Evolutionary conservation across 2,329 filamentous ascomycete species (phyloP), one percentile per base, ranked within the genome.

Genomic region (Volutella citrinella): DNA sequence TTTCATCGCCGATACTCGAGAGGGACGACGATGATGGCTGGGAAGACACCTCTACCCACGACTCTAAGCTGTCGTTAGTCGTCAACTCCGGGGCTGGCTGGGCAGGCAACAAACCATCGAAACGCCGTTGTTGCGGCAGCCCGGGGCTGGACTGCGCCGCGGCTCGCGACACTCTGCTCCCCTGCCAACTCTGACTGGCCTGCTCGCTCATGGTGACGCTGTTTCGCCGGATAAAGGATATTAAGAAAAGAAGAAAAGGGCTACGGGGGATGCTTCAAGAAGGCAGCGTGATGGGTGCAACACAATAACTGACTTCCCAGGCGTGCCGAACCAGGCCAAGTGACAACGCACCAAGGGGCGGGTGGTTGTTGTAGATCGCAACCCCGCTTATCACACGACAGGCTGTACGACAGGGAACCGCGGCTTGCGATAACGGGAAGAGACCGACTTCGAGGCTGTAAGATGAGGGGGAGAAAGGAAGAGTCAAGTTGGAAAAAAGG

Each of bases 31-130:
- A 95, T 0, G 91, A 96, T 7, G 91, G 89, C 51, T 93, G 87
- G 5, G 91, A 96, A 28, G 85, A 80, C 41, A 98, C 81, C 61
- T 98, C 91, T 51, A 97, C 80, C 93, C 93, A 98, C 8, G 93
- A 96, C 68, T 97, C 93, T 90, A n/a, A n/a, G 69, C 48, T 37
- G 19, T 7, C 11, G 36, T 52, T 37, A 54, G 40, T 23, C 30
- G 31, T 29, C 17, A 16, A 27, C 20, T 21, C 15, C 13, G 27
- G 29, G 16, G 26, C 19, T 24, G 33, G 24, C 27, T n/a, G 24
- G 20, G 31, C 32, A 28, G 19, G 16, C 29, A 19, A 51, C 57
- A 26, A 46, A 64, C 61, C 62, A 38, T 65, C 61, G 30, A 58
- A 57, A 19, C 61, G 60, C 34, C 61, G 57, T 24, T 59, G 54